A percentile compares a stretch with the other conserved stretches of the same genome.
These are phyloP conservation scores for Tolypocladium tropicale DNA, from an alignment of 2,329 filamentous ascomycete species.

Conservation along the genomic window DNA sequence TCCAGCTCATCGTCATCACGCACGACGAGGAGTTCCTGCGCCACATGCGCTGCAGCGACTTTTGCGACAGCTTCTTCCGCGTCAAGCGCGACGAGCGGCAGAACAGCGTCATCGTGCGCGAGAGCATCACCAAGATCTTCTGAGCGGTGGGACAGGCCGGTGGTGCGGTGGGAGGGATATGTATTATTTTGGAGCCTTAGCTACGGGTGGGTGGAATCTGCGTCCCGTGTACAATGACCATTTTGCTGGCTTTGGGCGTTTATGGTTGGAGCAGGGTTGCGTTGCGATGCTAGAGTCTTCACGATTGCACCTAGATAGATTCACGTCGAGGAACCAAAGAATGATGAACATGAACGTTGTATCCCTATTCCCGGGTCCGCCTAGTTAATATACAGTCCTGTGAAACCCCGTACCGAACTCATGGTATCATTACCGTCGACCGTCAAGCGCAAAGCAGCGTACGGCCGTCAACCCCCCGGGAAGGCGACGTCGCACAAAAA, in stretches of 20 bases:
- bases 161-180: neutral
- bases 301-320: neutral
- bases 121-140: conserved; percentile 44
- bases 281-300: neutral
- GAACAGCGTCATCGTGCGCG: conserved; percentile 74
- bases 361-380: neutral
- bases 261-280: neutral
- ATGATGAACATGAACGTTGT: neutral
- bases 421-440: neutral
- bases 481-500: neutral
- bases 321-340: neutral
- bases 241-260: no score
- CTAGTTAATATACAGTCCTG: neutral
- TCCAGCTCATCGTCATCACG: conserved; percentile 97
- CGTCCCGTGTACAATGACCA: neutral
- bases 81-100: conserved; percentile 75
- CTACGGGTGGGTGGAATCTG: neutral
- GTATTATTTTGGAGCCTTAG: neutral
- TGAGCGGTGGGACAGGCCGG: no score
- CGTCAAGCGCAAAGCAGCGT: neutral
- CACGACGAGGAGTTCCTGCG: conserved; percentile 95
- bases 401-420: neutral
- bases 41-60: conserved; percentile 89
- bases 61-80: conserved; percentile 84
- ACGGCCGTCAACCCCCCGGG: neutral